Base-by-base conservation (phyloP, 139 green algal genomes). In the Coelastrella sp. region DNA sequence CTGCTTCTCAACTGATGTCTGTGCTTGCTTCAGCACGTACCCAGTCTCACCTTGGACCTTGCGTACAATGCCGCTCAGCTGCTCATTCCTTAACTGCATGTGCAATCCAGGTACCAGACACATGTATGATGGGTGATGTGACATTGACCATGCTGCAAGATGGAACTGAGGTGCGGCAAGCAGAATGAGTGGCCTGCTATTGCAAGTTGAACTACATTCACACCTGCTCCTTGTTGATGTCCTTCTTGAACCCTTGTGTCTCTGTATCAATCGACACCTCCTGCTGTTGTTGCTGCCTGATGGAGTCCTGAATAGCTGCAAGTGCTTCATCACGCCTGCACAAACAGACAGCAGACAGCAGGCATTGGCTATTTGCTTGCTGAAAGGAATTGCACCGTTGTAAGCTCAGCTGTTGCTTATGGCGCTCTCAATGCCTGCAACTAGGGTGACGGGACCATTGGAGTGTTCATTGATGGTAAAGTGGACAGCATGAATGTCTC, bases 281-380 rank as follows among this genome's bases (percentile, higher is more conserved):
- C 95, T 97, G 94, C 95, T 98, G 94, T 86, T 95, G 82, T 92
- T 97, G 96, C 90, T 96, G 88, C 19, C 90, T 87, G 27, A 98
- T 93, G 20, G 95, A 95, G 8, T 95, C 93, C 91, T 98, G 94
- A 60, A 97, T 95, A 9, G 92, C 93, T 49, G 95, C 88, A 25
- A 97, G 90, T 11, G 96, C 94, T 78, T 98, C 95, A 75, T 98
- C 96, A 56, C 96, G 94, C 82, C 94, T 94, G 83, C 61, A 75
- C 56, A 63, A 8, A 56, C 9, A 14, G 8, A 60, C 6, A 66
- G 25, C 7, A 82, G 27, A 49, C 35, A 76, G 68, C 68, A 76
- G 68, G 63, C 35, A 49, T 49, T 49, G 35, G 35, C 35, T 49
- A 3, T 3, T 49, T 49, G 35, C 35, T 49, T 49, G 35, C 35